These are phyloP conservation scores for Nannochloris sp. DNA, from an alignment of 139 green algal genomes.

Conservation along the genomic window DNA sequence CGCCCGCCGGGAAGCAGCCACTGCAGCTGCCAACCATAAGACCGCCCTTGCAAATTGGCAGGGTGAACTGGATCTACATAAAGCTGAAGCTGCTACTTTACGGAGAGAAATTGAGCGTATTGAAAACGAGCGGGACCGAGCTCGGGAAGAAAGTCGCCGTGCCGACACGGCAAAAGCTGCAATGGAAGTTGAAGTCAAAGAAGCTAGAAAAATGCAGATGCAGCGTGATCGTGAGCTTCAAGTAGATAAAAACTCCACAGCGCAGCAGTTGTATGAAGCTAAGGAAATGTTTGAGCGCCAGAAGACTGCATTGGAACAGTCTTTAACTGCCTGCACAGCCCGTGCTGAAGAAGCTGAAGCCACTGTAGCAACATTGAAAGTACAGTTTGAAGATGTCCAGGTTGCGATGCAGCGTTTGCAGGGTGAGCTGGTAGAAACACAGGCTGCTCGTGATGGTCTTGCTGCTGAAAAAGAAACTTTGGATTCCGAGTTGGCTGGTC, in stretches of 20 bases:
- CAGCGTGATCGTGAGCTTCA: constrained; percentile 47
- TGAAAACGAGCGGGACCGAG: constrained; percentile 53
- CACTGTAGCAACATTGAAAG: background rate
- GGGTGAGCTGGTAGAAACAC: background rate
- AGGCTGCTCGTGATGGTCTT: background rate
- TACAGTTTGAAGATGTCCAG: constrained; percentile 14
- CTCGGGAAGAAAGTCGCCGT: constrained; percentile 43
- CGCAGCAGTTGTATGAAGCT: constrained; percentile 36
- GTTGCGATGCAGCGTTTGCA: background rate
- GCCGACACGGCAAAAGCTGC: constrained; percentile 28
- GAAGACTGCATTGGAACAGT: constrained; percentile 22
- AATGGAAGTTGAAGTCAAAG: constrained; percentile 49
- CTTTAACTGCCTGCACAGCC: background rate
- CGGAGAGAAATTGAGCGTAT: constrained; percentile 61
- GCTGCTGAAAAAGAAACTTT: background rate
- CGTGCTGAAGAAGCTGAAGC: constrained; percentile 5
- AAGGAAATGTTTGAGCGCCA: constrained; percentile 7
- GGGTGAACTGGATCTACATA: constrained; percentile 43
- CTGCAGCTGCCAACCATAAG: constrained; percentile 41
- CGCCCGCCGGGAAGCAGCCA: constrained; percentile 42
- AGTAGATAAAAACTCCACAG: constrained; percentile 44
- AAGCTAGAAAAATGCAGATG: constrained; percentile 41
- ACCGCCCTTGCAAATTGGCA: constrained; percentile 41
- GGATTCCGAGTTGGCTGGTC: background rate
- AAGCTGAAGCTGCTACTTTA: constrained; percentile 43